These are phyloP conservation scores for Leucoagaricus sp. DNA, from an alignment of 1,284 basidiomycete species.

Conservation along the genomic window DNA sequence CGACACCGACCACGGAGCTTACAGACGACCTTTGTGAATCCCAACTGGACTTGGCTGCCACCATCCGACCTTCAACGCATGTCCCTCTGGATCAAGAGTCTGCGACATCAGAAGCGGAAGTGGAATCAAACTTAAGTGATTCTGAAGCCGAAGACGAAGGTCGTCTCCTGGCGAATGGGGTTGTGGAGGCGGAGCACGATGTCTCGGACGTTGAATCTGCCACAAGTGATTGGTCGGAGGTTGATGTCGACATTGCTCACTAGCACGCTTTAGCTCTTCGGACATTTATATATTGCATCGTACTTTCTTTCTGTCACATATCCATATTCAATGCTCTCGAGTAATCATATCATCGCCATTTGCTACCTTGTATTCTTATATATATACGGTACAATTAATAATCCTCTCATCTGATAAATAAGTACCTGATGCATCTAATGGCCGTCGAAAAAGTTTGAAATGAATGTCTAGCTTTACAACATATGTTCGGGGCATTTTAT, in stretches of 20 bases:
- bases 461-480: not conserved
- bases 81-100: not conserved
- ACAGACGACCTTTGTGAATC: not conserved
- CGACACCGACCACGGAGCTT: too few relatives aligned
- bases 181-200: not conserved
- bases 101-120: not conserved
- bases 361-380: not conserved
- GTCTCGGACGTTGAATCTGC: conserved; percentile 1
- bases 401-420: not conserved
- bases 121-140: not conserved
- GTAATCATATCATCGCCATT: not conserved
- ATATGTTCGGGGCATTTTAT: not conserved
- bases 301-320: not conserved
- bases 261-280: not conserved
- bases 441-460: not conserved
- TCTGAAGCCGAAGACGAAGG: not conserved
- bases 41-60: not conserved
- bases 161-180: conserved; percentile 6
- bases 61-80: not conserved
- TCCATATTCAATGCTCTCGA: too few relatives aligned
- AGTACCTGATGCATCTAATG: not conserved
- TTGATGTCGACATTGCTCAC: conserved; percentile 19
- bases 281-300: not conserved
- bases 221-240: conserved; percentile 27
- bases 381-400: not conserved